Base-by-base conservation (phyloP, 2,329 filamentous ascomycete genomes). In the Dryadomyces sulphureus region DNA sequence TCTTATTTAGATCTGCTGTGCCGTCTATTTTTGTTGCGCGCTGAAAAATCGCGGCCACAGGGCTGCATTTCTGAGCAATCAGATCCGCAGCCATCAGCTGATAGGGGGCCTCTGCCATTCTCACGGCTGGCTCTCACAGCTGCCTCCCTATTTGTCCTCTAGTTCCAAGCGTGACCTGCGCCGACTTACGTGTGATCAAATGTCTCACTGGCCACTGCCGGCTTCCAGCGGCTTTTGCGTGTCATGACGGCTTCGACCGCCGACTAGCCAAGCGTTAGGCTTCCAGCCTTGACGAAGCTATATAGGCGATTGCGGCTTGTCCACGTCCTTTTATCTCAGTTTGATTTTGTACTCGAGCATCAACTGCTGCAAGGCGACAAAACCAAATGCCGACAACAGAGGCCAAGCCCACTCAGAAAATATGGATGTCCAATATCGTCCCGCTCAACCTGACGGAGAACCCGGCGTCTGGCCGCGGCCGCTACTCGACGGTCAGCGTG, bases 381-480 rank as follows among this genome's bases (percentile, higher is more conserved):
- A 11, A 19, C 21, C 20, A 14, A 4, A 25, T 25, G 4, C 2
- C 2, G 17, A 27, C 3, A 12, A 20, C 20, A 21, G 22, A 40
- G 14, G 25, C 7, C 1, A 20, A 20, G 11, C 4, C 11, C n/a
- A 41, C 44, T 3, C 24, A 16, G 7, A 32, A 24, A 38, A 19
- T 41, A 48, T 43, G 47, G 38, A 45, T 55, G 38, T 54, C 54
- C 19, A 48, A 54, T 11, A 54, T 56, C 20, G 46, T 54, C 20
- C 54, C 54, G 1, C 38, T 54, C 22, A 46, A 48, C 30, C 47
- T 56, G 6, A 48, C 53, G 12, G 54, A 56, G 38, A 49, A 48
- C 20, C 49, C 54, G n/a, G 52, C 50, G 7, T 50, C 53, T 3
- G 54, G 50, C 5, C 50, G 46, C 16, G 54, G 54, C 16, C 32